Conservation (phyloP, 1,284 basidiomycete species). For the Ceratobasidium sp. region DNA sequence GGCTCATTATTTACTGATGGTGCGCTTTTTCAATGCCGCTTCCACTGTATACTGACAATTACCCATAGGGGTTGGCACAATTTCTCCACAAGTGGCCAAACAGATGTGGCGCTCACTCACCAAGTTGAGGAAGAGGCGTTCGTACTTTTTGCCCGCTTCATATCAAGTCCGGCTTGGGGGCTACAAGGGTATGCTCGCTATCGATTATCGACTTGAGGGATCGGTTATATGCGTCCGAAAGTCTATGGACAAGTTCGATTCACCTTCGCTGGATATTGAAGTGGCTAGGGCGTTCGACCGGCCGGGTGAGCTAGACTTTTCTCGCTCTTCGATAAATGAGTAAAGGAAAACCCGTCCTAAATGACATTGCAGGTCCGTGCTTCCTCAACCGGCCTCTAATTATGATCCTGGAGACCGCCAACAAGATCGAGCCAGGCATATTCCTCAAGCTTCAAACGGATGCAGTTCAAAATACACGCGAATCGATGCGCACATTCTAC, state of each 20-base stretch:
- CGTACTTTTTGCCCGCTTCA: constrained; percentile 53
- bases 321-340: constrained; percentile 65
- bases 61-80: constrained; percentile 73
- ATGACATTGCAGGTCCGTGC: constrained; percentile 38
- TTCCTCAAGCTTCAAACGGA: constrained; percentile 70
- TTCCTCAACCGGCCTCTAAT: constrained; percentile 67
- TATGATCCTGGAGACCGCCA: constrained; percentile 72
- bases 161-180: constrained; percentile 55
- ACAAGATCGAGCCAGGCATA: constrained; percentile 63
- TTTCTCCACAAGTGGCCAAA: constrained; percentile 69
- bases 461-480: constrained; percentile 65
- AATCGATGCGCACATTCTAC: constrained; percentile 61
- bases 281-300: constrained; percentile 74
- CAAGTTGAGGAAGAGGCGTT: constrained; percentile 58
- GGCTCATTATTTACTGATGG: constrained; percentile 63
- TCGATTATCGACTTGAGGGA: constrained; percentile 64
- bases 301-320: constrained; percentile 61
- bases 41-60: constrained; percentile 40
- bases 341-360: constrained; percentile 48
- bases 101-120: constrained; percentile 67
- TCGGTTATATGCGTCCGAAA: constrained; percentile 65
- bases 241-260: constrained; percentile 76
- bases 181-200: constrained; percentile 66
- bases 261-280: constrained; percentile 67
- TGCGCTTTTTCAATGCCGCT: background rate